These are phyloP conservation scores for Mycena rebaudengoi DNA, from an alignment of 768 basidiomycete genomes.

Conservation along the genomic window DNA sequence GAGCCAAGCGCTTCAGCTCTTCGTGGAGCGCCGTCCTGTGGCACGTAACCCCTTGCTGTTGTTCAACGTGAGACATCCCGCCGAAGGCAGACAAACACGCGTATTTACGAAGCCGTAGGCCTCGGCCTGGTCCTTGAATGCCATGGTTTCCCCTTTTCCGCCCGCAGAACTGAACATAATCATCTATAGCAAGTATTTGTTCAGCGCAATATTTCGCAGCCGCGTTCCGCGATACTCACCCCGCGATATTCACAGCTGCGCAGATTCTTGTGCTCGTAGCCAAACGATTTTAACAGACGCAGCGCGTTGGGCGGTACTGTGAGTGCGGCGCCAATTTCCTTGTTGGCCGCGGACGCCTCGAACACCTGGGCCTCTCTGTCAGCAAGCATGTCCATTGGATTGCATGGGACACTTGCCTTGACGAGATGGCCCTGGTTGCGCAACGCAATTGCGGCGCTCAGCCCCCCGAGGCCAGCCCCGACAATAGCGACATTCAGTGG, in stretches of 20 bases:
- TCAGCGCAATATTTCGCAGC: too few species aligned
- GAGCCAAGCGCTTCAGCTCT: neutral
- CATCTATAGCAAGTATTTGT: neutral
- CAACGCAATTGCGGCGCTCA: constrained; percentile 6
- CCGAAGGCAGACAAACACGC: neutral
- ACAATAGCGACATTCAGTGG: constrained; percentile 8
- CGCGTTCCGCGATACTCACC: neutral
- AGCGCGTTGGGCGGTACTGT: neutral
- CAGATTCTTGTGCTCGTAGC: neutral
- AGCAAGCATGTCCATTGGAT: neutral
- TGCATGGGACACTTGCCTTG: neutral
- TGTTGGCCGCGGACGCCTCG: neutral
- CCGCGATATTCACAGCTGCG: constrained; percentile 2
- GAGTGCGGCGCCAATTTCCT: constrained; percentile 1
- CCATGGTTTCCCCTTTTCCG: neutral
- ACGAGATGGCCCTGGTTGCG: constrained; percentile 4
- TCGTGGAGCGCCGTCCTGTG: neutral
- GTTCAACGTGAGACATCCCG: neutral
- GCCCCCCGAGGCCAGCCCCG: constrained; percentile 9
- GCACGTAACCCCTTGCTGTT: neutral
- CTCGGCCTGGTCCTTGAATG: neutral
- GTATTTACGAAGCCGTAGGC: neutral
- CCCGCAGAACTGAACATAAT: neutral
- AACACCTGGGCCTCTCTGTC: neutral
- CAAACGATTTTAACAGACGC: neutral